Conservation (phyloP, 768 basidiomycete genomes). For the Naganishia antarctica region DNA sequence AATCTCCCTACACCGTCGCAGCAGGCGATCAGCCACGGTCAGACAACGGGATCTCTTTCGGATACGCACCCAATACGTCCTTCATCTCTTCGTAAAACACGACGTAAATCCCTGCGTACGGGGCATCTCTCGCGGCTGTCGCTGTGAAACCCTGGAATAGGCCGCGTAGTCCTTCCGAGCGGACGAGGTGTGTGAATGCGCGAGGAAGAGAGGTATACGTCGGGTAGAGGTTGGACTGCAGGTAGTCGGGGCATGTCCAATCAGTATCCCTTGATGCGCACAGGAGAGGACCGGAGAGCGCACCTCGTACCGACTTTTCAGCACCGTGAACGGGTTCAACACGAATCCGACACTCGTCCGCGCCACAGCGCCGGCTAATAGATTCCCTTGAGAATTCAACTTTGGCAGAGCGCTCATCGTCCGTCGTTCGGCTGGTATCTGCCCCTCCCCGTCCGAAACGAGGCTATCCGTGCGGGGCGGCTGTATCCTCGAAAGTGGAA, state of each 20-base stretch:
- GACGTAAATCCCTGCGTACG: conserved; percentile 85
- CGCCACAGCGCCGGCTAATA: conserved; percentile 76
- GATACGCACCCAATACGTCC: conserved; percentile 59
- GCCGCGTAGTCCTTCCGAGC: conserved; percentile 62
- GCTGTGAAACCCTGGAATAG: conserved; percentile 79
- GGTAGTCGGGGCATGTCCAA: too few species aligned
- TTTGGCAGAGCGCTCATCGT: conserved; percentile 42
- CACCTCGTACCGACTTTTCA: conserved; percentile 90
- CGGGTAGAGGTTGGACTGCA: conserved; percentile 40
- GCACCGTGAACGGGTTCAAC: conserved; percentile 81
- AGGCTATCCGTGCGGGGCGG: too few species aligned
- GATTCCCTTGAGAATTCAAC: conserved; percentile 70
- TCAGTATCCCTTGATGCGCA: too few species aligned
- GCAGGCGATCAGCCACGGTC: conserved; percentile 51
- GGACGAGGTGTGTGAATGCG: conserved; percentile 42
- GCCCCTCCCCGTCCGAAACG: neutral
- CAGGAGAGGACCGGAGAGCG: conserved; percentile 1
- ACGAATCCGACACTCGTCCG: conserved; percentile 75
- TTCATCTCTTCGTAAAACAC: conserved; percentile 85
- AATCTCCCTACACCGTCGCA: conserved; percentile 54
- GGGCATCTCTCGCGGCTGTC: conserved; percentile 86
- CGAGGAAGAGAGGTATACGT: conserved; percentile 40
- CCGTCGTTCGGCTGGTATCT: neutral
- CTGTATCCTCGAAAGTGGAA: too few species aligned
- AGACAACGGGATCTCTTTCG: conserved; percentile 47